phyloP scores from a whole-genome alignment of 2,329 filamentous ascomycete genomes.

The Ceratocystis diversiconidia region DNA sequence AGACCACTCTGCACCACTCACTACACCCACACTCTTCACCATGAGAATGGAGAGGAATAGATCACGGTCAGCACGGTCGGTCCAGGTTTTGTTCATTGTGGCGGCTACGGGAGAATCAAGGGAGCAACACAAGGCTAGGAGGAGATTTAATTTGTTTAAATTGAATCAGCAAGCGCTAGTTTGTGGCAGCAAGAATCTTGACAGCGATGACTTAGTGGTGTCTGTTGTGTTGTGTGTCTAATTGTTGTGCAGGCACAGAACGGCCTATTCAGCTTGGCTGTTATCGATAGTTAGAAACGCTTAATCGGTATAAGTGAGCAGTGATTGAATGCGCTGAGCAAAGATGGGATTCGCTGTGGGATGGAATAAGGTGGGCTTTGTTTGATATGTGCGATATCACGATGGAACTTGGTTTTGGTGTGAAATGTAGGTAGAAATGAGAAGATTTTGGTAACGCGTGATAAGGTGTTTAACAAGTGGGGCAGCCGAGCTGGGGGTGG shows the following conservation, averaged over 20 bases:
- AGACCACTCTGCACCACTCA: slow-evolving; percentile 48
- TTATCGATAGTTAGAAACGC: not conserved
- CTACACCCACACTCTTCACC: slow-evolving; percentile 49
- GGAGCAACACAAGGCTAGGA: not conserved
- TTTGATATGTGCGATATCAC: slow-evolving; percentile 13
- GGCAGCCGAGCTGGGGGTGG: too few relatives aligned
- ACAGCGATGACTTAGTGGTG: not conserved
- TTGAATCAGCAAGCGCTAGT: not conserved
- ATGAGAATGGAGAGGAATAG: slow-evolving; percentile 49
- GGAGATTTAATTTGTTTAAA: not conserved
- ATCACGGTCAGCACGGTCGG: slow-evolving; percentile 47
- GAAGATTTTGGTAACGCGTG: slow-evolving; percentile 5
- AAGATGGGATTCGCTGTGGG: not conserved
- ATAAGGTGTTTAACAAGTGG: slow-evolving; percentile 8
- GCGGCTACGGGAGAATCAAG: not conserved
- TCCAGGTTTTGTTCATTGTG: slow-evolving; percentile 44
- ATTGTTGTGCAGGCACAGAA: not conserved
- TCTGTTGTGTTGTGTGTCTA: not conserved
- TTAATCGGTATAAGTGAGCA: not conserved
- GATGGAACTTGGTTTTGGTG: slow-evolving; percentile 11
- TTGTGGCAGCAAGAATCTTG: not conserved
- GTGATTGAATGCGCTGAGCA: not conserved
- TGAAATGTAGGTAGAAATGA: not conserved
- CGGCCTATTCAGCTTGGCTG: not conserved
- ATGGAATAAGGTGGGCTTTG: not conserved